Evolutionary conservation across 106 monocot species (phyloP).

Genomic region (Dioscorea dumetorum): DNA sequence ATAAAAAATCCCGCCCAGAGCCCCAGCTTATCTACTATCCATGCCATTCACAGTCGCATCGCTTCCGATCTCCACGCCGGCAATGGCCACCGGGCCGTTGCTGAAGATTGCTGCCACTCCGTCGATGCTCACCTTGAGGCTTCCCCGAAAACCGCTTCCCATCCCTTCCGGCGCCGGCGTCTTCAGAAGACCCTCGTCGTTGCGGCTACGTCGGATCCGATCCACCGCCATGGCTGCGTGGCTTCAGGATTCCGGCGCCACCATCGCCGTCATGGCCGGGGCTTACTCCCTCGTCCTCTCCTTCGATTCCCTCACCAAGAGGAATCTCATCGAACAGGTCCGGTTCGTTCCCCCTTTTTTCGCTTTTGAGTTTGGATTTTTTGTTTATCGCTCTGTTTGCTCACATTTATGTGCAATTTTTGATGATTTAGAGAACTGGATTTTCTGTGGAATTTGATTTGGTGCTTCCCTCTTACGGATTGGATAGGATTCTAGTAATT

Average conservation of each 20-base stretch:
- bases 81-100: neutral
- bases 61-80: too few species aligned
- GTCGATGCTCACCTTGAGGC: neutral
- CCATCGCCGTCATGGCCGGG: conserved; percentile 32
- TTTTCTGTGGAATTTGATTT: neutral
- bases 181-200: too few species aligned
- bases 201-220: conserved; percentile 2
- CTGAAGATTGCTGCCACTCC: neutral
- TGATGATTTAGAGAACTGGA: neutral
- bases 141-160: neutral
- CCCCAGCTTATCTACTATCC: too few species aligned
- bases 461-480: neutral
- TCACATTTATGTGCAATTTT: too few species aligned
- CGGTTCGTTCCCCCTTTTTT: neutral
- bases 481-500: neutral
- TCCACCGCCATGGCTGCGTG: conserved; percentile 4
- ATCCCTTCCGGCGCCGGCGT: neutral
- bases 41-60: too few species aligned
- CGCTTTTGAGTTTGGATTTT: too few species aligned
- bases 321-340: conserved; percentile 61
- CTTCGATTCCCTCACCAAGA: conserved; percentile 47
- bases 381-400: too few species aligned
- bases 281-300: conserved; percentile 48
- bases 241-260: conserved; percentile 40
- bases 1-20: too few species aligned